phyloP scores from a whole-genome alignment of 495 filamentous ascomycete species.

The Chaetomium fimeti region DNA sequence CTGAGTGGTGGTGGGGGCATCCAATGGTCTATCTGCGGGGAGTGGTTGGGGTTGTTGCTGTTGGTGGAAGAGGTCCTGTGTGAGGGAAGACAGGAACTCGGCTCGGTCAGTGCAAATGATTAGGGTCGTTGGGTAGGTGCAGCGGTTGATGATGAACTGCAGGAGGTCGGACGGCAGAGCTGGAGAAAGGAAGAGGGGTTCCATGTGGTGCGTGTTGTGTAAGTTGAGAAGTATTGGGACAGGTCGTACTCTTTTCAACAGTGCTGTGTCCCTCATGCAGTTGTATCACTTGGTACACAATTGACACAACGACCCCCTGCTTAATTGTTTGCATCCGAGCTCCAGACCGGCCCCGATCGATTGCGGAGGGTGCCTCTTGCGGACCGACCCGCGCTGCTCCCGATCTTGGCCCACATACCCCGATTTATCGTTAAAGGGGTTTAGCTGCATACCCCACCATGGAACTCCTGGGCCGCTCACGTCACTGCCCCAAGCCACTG shows the following conservation, averaged over 20 bases:
- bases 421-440: slow-evolving; percentile 22
- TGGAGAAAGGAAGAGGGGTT: slow-evolving; percentile 50
- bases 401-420: slow-evolving; percentile 15
- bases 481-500: slow-evolving; percentile 38
- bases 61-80: slow-evolving; percentile 33
- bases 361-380: not conserved
- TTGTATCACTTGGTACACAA: not conserved
- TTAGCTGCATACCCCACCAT: slow-evolving; percentile 35
- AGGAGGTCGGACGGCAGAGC: slow-evolving; percentile 61
- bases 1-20: not conserved
- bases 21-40: slow-evolving; percentile 6
- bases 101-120: slow-evolving; percentile 67
- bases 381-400: slow-evolving; percentile 21
- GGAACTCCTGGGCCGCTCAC: slow-evolving; percentile 28
- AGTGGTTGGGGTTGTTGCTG: slow-evolving; percentile 6
- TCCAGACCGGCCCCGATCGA: slow-evolving; percentile 8
- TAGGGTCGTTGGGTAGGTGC: slow-evolving; percentile 57
- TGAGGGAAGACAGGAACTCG: slow-evolving; percentile 57
- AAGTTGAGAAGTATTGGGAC: slow-evolving; percentile 4
- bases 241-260: not conserved
- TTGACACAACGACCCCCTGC: slow-evolving; percentile 1
- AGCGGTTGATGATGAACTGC: slow-evolving; percentile 57
- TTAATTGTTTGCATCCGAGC: not conserved
- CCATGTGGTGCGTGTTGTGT: slow-evolving; percentile 9
- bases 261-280: not conserved